Conservation (phyloP, 768 basidiomycete genomes). For the Phanerochaete sordida region DNA sequence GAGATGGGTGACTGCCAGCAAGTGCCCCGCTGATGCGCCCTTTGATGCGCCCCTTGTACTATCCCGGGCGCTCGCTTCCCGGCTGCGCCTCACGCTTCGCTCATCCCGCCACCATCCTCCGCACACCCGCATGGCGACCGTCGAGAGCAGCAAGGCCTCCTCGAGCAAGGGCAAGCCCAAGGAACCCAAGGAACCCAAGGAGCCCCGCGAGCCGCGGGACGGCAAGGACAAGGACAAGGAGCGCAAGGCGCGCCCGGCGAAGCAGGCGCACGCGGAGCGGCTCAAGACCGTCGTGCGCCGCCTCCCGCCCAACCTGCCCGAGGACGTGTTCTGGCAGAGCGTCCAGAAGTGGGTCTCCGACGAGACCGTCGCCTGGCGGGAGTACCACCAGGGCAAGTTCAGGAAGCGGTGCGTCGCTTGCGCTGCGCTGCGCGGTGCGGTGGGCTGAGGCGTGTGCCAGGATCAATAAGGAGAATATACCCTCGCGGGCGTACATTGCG, state of each 20-base stretch:
- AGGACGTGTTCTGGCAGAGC: constrained; percentile 91
- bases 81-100: not conserved
- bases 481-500: constrained; percentile 88
- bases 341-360: constrained; percentile 81
- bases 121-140: not conserved
- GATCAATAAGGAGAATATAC: constrained; percentile 77
- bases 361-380: constrained; percentile 65
- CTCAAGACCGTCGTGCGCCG: constrained; percentile 87
- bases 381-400: constrained; percentile 64
- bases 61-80: no score
- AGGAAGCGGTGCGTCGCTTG: constrained; percentile 55
- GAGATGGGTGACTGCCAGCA: no score
- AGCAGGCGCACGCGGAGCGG: constrained; percentile 43
- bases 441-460: constrained; percentile 33
- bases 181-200: not conserved
- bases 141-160: not conserved
- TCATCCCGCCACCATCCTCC: not conserved
- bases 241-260: constrained; percentile 8
- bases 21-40: not conserved
- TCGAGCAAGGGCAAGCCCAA: not conserved
- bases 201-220: no score
- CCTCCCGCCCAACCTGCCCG: constrained; percentile 89
- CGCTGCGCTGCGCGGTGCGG: not conserved
- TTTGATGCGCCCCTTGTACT: not conserved
- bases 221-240: constrained; percentile 20